Percentiles rank a stretch among this genome's conserved stretches.
These are phyloP conservation scores for Aspergillus hortae DNA, from an alignment of 2,329 filamentous ascomycete species.

Conservation along the genomic window DNA sequence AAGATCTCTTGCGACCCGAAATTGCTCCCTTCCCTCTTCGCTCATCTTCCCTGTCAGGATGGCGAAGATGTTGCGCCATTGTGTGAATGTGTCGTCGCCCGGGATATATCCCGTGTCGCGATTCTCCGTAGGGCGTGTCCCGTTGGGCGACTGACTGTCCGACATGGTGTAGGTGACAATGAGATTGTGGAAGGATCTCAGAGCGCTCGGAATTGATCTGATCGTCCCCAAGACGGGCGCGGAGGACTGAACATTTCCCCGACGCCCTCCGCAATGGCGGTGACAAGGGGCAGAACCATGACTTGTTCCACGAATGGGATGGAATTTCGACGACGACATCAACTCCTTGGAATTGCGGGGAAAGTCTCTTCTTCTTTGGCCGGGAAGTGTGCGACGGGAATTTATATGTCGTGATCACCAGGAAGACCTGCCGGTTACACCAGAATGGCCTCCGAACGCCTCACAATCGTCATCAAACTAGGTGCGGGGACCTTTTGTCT, in stretches of 20 bases:
- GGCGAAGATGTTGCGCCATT: constrained; percentile 83
- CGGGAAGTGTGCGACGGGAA: not conserved
- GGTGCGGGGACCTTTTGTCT: constrained; percentile 28
- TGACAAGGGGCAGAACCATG: constrained; percentile 26
- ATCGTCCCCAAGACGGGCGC: not conserved
- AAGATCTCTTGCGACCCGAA: constrained; percentile 71
- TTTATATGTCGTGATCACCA: not conserved
- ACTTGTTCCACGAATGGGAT: not conserved
- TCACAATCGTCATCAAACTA: constrained; percentile 40
- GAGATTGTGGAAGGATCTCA: not conserved
- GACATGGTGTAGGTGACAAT: constrained; percentile 23
- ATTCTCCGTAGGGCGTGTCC: constrained; percentile 16
- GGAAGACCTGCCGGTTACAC: constrained; percentile 4
- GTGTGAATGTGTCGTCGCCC: constrained; percentile 42
- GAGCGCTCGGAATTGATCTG: not conserved
- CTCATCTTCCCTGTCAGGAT: constrained; percentile 73
- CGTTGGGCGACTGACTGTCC: constrained; percentile 22
- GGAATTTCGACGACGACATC: not conserved
- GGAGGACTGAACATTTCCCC: constrained; percentile 10
- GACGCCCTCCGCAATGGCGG: constrained; percentile 29
- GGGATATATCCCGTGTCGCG: constrained; percentile 36
- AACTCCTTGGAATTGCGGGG: not conserved
- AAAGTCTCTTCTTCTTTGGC: not conserved
- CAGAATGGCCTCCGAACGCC: constrained; percentile 22
- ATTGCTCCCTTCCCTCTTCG: constrained; percentile 66